These are phyloP conservation scores for Sophora flavescens DNA, from an alignment of 306 rosid species.

Conservation along the genomic window DNA sequence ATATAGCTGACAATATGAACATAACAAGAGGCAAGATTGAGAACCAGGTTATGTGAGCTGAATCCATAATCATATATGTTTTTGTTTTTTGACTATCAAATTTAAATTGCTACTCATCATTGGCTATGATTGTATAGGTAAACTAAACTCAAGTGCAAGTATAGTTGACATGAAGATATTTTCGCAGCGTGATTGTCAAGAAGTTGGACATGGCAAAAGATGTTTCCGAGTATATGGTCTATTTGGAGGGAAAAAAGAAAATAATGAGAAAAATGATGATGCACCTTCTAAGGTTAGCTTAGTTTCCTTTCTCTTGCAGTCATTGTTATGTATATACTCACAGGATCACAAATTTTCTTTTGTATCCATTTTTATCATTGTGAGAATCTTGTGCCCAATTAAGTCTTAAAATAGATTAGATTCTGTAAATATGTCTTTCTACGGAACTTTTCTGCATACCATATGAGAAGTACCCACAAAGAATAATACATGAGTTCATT, in stretches of 20 bases:
- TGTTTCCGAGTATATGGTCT: constrained; percentile 54
- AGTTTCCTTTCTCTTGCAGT: constrained; percentile 17
- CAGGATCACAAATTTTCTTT: background rate
- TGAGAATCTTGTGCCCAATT: background rate
- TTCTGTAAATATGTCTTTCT: background rate
- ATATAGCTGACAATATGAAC: background rate
- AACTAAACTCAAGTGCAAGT: constrained; percentile 53
- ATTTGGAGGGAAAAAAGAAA: constrained; percentile 78
- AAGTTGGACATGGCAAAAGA: constrained; percentile 52
- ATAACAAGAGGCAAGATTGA: constrained; percentile 13
- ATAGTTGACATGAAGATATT: constrained; percentile 53
- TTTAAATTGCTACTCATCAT: constrained; percentile 19
- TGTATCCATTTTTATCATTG: background rate
- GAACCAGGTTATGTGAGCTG: constrained; percentile 13
- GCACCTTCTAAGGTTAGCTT: constrained; percentile 72
- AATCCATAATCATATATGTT: constrained; percentile 14
- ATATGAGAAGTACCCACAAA: background rate
- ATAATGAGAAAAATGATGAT: constrained; percentile 66
- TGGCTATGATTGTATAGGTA: constrained; percentile 50
- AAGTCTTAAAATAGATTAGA: background rate
- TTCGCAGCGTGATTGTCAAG: constrained; percentile 41
- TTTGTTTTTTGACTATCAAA: background rate
- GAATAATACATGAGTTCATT: background rate
- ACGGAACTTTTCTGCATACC: background rate
- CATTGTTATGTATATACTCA: background rate